Base-by-base conservation (phyloP, 2,329 filamentous ascomycete genomes). In the Epicoccum nigrum region DNA sequence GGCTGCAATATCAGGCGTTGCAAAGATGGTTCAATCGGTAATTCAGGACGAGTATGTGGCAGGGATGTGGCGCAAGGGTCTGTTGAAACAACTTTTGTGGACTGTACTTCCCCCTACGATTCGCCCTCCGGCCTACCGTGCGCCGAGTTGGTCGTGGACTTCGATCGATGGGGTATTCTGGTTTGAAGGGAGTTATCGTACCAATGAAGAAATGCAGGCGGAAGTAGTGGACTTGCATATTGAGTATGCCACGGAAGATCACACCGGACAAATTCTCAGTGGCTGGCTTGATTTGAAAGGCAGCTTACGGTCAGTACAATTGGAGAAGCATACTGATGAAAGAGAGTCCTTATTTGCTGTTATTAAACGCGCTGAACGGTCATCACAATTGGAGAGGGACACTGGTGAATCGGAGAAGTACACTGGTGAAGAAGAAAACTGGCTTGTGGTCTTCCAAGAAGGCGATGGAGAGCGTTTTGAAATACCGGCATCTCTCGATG, bases 61-160 rank as follows among this genome's bases (percentile, higher is more conserved):
- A 2, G 31, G 31, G n/a, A 16, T 33, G 31, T 33, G 31, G 31
- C n/a, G 15, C n/a, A 16, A 11, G 7, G 15, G 17, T 17, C 15
- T 33, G 8, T 7, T 17, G 6, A 4, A 9, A 2, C n/a, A 33
- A 17, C n/a, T 33, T 9, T 6, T 16, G 8, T 33, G 31, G 31
- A 1, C 5, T 9, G n/a, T 4, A 1, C 1, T 1, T 9, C 4
- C 2, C 2, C 4, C 6, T 16, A 8, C 4, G 17, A 31, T 6
- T n/a, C 31, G 31, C n/a, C 16, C n/a, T 3, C 6, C n/a, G 2
- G 11, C 8, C 15, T 33, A 33, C 15, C n/a, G n/a, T 15, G 31
- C 31, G 7, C 31, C 31, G n/a, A 21, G 17, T 8, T 35, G 19
- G 33, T 35, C 33, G 3, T 35, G 16, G 16, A 7, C 15, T 17